A percentile compares a stretch with the other conserved stretches of the same genome.
phyloP scores from a whole-genome alignment of 1,284 basidiomycete genomes.

The Grifola frondosa region DNA sequence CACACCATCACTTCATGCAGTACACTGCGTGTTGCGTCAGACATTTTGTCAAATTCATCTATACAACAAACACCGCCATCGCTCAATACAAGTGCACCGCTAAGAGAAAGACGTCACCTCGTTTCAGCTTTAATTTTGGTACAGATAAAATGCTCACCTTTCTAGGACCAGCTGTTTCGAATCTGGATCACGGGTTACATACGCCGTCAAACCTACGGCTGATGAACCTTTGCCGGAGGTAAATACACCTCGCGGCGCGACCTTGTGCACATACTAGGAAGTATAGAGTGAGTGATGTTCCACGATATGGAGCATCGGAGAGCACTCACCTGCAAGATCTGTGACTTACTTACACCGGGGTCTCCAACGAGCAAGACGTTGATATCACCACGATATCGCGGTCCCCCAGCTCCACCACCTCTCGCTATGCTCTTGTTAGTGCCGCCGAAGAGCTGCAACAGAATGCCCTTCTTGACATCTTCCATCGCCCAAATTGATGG shows the following conservation, averaged over 20 bases:
- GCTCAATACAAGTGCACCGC: slow-evolving; percentile 94
- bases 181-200: slow-evolving; percentile 97
- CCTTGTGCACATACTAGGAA: slow-evolving; percentile 93
- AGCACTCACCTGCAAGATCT: slow-evolving; percentile 79
- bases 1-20: slow-evolving; percentile 98
- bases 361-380: slow-evolving; percentile 97
- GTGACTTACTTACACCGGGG: slow-evolving; percentile 96
- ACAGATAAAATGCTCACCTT: slow-evolving; percentile 51
- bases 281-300: not conserved
- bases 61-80: slow-evolving; percentile 99
- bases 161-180: slow-evolving; percentile 97
- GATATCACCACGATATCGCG: slow-evolving; percentile 96
- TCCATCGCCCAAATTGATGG: slow-evolving; percentile 99
- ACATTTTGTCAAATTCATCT: slow-evolving; percentile 99
- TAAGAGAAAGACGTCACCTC: slow-evolving; percentile 29
- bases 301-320: not conserved
- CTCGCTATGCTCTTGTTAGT: slow-evolving; percentile 94
- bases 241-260: slow-evolving; percentile 95
- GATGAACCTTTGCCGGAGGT: slow-evolving; percentile 98
- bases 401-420: slow-evolving; percentile 94
- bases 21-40: slow-evolving; percentile 93
- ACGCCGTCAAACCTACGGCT: slow-evolving; percentile 97
- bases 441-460: slow-evolving; percentile 95
- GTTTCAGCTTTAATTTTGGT: not conserved
- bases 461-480: slow-evolving; percentile 97